Evolutionary conservation across 495 filamentous ascomycete genomes (phyloP), one percentile per base, ranked within the genome.

Genomic region (Pseudoneurospora amorphoporcata): DNA sequence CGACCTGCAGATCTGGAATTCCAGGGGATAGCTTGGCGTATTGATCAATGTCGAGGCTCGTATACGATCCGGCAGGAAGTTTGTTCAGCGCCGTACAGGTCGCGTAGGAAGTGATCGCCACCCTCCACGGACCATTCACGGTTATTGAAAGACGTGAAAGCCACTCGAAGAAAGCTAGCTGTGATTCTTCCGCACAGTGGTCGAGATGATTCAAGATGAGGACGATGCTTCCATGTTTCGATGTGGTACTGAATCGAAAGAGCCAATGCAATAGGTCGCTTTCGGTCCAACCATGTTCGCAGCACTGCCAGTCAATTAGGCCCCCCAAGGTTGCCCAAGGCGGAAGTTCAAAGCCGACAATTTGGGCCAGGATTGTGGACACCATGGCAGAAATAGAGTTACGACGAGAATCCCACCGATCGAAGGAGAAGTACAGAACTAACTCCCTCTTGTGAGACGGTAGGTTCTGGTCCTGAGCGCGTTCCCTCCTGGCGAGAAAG

Each of bases 341-440:
- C 39, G 8, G 39, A 40, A 12, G 39, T n/a, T 47, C 71, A 53
- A 72, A 71, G 12, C 74, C 38, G 23, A 74, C 41, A 16, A 77
- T 74, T 41, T 77, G 76, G 47, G 74, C 41, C 7, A 77, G 9
- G 40, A 77, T 73, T 8, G 74, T 76, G 12, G 74, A 70, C 14
- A 75, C 65, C 76, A 74, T 77, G 39, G 71, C 53, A 39, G 41
- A 39, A 29, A 76, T 53, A 14, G 74, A 74, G 40, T 70, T 32
- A 12, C 71, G 70, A n/a, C 72, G 69, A 16, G 69, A 43, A 65
- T 77, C 74, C 47, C 73, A 68, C 16, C 71, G 69, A 17, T 76
- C 70, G 47, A 77, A 77, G 3, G 74, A 73, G 42, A 76, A 77
- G 65, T 74, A 74, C 17, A 77, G 74, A 19, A 73, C 68, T 17